Percentiles rank a stretch among this genome's conserved stretches.
Conservation (phyloP, 257 asterid genomes). For the Forsythia suspensa region DNA sequence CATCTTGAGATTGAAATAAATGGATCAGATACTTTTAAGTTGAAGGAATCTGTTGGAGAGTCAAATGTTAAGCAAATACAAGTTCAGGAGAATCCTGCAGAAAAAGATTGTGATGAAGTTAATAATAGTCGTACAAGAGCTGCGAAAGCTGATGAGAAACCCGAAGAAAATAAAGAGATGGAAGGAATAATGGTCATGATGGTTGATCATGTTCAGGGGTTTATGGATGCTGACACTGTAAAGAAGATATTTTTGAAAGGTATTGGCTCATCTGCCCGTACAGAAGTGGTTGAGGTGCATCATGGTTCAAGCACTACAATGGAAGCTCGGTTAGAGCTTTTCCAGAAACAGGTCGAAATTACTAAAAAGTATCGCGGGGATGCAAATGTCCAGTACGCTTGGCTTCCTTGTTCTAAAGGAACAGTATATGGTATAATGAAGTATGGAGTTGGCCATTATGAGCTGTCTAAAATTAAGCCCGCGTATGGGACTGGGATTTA, state of each 20-base stretch:
- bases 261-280: slow-evolving; percentile 31
- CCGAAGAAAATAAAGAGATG: slow-evolving; percentile 30
- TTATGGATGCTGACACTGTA: slow-evolving; percentile 38
- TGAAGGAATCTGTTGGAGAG: slow-evolving; percentile 68
- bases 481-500: slow-evolving; percentile 57
- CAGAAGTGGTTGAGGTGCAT: slow-evolving; percentile 46
- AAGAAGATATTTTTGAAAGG: slow-evolving; percentile 54
- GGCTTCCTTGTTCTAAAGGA: slow-evolving; percentile 81
- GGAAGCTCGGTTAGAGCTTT: slow-evolving; percentile 66
- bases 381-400: slow-evolving; percentile 71
- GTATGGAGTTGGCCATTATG: slow-evolving; percentile 61
- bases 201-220: slow-evolving; percentile 20
- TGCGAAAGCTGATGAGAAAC: slow-evolving; percentile 31
- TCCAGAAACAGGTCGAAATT: slow-evolving; percentile 71
- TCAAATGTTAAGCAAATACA: slow-evolving; percentile 53
- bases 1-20: slow-evolving; percentile 72
- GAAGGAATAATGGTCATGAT: slow-evolving; percentile 23
- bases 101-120: slow-evolving; percentile 34
- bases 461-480: slow-evolving; percentile 34
- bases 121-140: slow-evolving; percentile 35
- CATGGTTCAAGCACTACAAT: slow-evolving; percentile 36
- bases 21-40: slow-evolving; percentile 47
- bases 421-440: slow-evolving; percentile 45
- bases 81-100: slow-evolving; percentile 33
- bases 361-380: slow-evolving; percentile 63